phyloP scores from a whole-genome alignment of 2,329 filamentous ascomycete species.

The Exophiala oligosperma region DNA sequence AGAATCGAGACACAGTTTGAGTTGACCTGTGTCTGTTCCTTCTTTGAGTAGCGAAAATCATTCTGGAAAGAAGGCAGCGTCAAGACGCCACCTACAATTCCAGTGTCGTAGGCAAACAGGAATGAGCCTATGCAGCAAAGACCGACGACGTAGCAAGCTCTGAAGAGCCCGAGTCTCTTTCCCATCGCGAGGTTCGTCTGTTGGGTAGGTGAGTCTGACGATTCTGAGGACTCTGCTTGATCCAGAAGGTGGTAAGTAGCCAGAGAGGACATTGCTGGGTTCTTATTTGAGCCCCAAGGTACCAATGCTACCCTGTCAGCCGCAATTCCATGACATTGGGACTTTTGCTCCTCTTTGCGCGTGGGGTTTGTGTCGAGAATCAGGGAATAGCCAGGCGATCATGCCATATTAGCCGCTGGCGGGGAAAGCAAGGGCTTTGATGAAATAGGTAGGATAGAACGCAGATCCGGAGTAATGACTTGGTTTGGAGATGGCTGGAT shows the following conservation, averaged over 20 bases:
- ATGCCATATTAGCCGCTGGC: background rate
- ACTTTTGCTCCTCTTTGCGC: background rate
- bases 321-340: slow-evolving; percentile 5
- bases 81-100: slow-evolving; percentile 49
- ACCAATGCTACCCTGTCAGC: background rate
- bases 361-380: background rate
- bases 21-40: slow-evolving; percentile 43
- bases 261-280: slow-evolving; percentile 20
- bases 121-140: slow-evolving; percentile 42
- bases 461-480: slow-evolving; percentile 4
- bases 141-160: slow-evolving; percentile 38
- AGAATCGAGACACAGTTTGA: slow-evolving; percentile 53
- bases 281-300: background rate
- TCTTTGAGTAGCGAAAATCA: slow-evolving; percentile 44
- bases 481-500: background rate
- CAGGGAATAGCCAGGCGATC: background rate
- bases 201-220: slow-evolving; percentile 1
- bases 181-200: slow-evolving; percentile 31
- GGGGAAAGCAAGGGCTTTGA: slow-evolving; percentile 1
- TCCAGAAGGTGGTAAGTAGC: slow-evolving; percentile 16
- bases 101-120: slow-evolving; percentile 45
- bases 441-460: slow-evolving; percentile 1
- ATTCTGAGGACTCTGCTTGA: slow-evolving; percentile 16
- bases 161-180: slow-evolving; percentile 36
- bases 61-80: slow-evolving; percentile 45